These are phyloP conservation scores for Saxophila tyrrhenica DNA, from an alignment of 495 filamentous ascomycete species.

Conservation along the genomic window DNA sequence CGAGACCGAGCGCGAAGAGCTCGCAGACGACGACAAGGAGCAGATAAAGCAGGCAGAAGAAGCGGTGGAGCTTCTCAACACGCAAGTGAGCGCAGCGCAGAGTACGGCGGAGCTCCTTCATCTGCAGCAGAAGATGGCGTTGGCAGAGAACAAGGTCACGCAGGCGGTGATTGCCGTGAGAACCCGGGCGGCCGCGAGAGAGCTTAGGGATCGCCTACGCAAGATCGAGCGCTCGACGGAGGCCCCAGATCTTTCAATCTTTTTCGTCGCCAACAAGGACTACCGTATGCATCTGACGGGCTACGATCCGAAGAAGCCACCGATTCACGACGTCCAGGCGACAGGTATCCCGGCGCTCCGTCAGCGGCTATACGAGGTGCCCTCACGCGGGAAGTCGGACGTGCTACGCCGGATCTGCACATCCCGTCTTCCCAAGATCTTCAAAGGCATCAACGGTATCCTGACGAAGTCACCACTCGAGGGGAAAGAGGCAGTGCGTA, in stretches of 20 bases:
- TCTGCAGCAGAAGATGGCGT: background rate
- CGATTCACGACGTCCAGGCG: background rate
- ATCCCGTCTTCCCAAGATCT: background rate
- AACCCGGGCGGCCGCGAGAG: background rate
- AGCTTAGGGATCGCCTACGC: background rate
- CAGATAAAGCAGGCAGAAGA: background rate
- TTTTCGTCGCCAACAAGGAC: slow-evolving; percentile 1
- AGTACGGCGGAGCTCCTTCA: background rate
- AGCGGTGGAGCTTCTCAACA: background rate
- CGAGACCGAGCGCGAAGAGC: background rate
- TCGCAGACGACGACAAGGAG: background rate
- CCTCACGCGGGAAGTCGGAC: background rate
- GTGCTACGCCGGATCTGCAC: background rate
- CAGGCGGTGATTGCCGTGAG: slow-evolving; percentile 3
- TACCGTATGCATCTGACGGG: slow-evolving; percentile 8
- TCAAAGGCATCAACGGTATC: background rate
- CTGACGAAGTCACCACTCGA: slow-evolving; percentile 7
- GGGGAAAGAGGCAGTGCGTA: slow-evolving; percentile 1
- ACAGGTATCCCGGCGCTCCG: slow-evolving; percentile 7
- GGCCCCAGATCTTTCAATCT: slow-evolving; percentile 5
- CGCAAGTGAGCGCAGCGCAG: background rate
- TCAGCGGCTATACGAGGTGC: background rate
- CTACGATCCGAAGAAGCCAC: slow-evolving; percentile 3
- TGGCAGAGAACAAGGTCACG: background rate
- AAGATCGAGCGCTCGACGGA: background rate